Evolutionary conservation across 768 basidiomycete species (phyloP).

Genomic region (Pholiota conissans): DNA sequence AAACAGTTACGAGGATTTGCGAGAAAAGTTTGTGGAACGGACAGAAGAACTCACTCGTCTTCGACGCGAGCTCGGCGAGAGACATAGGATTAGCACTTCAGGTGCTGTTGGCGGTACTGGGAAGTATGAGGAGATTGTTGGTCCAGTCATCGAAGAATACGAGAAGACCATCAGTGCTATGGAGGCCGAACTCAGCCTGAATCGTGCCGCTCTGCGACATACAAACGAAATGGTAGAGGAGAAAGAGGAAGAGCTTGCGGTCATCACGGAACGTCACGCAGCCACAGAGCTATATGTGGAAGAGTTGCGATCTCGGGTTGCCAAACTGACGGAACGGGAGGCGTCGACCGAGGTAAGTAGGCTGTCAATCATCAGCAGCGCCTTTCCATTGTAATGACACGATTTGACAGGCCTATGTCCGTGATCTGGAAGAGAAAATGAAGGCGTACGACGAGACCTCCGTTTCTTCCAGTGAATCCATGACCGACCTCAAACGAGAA

Average conservation of each 20-base stretch:
- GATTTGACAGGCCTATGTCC: slow-evolving; percentile 75
- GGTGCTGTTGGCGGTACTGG: slow-evolving; percentile 69
- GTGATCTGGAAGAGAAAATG: slow-evolving; percentile 91
- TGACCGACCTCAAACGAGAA: slow-evolving; percentile 84
- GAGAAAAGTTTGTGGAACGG: slow-evolving; percentile 83
- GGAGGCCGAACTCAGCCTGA: slow-evolving; percentile 89
- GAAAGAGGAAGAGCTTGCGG: slow-evolving; percentile 78
- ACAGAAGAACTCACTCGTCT: slow-evolving; percentile 85
- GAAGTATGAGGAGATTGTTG: slow-evolving; percentile 91
- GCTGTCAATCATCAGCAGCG: neutral
- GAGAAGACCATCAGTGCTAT: slow-evolving; percentile 95
- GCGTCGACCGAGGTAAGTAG: slow-evolving; percentile 81
- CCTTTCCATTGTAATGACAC: slow-evolving; percentile 1
- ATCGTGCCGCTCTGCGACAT: slow-evolving; percentile 82
- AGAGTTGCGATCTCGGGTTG: slow-evolving; percentile 77
- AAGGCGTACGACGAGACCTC: slow-evolving; percentile 82
- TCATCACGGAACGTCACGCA: slow-evolving; percentile 66
- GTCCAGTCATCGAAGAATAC: slow-evolving; percentile 98
- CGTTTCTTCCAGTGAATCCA: slow-evolving; percentile 71
- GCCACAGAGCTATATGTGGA: slow-evolving; percentile 86
- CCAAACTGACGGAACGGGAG: slow-evolving; percentile 86
- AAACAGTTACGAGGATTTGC: slow-evolving; percentile 81
- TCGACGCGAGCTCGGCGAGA: slow-evolving; percentile 76
- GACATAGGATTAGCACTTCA: slow-evolving; percentile 56
- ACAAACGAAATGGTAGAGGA: slow-evolving; percentile 94